These are phyloP conservation scores for Aphanomyces invadans DNA, from an alignment of 352 stramenopile species.

Conservation along the genomic window DNA sequence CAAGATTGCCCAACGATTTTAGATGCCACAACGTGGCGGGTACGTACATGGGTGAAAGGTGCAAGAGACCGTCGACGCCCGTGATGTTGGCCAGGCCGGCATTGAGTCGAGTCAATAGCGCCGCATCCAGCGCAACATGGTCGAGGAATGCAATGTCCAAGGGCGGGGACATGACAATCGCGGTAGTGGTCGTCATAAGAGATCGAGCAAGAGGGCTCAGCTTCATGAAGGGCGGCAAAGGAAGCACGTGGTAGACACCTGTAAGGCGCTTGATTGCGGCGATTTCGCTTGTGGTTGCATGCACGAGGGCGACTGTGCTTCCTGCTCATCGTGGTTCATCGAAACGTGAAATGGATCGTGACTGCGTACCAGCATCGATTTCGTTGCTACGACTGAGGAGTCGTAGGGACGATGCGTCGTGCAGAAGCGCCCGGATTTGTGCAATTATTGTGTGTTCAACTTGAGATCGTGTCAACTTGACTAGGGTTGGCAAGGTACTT, in stretches of 20 bases:
- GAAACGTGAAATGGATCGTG: background rate
- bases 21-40: no score
- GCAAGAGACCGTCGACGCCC: constrained; percentile 56
- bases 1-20: no score
- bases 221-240: constrained; percentile 49
- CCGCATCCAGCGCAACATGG: constrained; percentile 27
- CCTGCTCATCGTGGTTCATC: background rate
- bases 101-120: constrained; percentile 36
- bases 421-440: constrained; percentile 34
- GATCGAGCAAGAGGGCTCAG: constrained; percentile 61
- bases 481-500: constrained; percentile 34
- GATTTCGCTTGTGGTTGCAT: constrained; percentile 33
- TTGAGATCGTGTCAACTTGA: constrained; percentile 35
- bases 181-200: constrained; percentile 28
- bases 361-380: constrained; percentile 26
- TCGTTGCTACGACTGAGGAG: constrained; percentile 47
- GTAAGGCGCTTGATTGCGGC: constrained; percentile 33
- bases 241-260: constrained; percentile 42
- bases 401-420: constrained; percentile 38
- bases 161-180: constrained; percentile 30
- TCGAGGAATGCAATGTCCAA: constrained; percentile 58
- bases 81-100: constrained; percentile 32
- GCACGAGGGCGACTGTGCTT: constrained; percentile 48
- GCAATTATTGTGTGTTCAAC: constrained; percentile 44
- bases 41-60: no score